These are phyloP conservation scores for Gaeumannomyces sp. DNA, from an alignment of 2,329 filamentous ascomycete genomes.

Conservation along the genomic window DNA sequence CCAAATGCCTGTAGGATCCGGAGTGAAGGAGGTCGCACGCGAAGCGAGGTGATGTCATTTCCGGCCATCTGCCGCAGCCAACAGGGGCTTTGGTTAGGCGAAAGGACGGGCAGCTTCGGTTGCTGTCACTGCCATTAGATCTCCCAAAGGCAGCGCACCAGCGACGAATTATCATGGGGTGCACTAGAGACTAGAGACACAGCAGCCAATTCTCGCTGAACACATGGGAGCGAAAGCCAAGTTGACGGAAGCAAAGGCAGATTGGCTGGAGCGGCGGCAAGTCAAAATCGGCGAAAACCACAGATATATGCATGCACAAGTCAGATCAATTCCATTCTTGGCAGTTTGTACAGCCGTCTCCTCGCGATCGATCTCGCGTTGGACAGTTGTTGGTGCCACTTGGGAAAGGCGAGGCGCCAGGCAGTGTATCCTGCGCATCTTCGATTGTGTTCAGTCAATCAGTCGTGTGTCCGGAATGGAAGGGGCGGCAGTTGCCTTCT, in stretches of 20 bases:
- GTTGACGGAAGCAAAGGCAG: not conserved
- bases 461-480: not conserved
- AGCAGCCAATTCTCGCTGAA: not conserved
- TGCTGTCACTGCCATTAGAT: not conserved
- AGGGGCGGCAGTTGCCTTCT: not conserved
- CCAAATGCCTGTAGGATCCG: not conserved
- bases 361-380: not conserved
- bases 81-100: not conserved
- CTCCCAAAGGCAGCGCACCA: no score
- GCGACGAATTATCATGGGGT: no score
- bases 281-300: not conserved
- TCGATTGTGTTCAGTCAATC: no score
- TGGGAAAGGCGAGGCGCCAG: not conserved
- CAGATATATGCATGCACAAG: not conserved
- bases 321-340: no score
- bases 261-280: not conserved
- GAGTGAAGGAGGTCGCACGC: not conserved
- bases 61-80: not conserved
- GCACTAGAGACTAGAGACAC: no score
- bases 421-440: not conserved
- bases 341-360: not conserved
- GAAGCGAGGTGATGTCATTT: slow-evolving; percentile 1
- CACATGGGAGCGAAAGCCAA: not conserved
- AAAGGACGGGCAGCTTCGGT: not conserved
- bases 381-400: not conserved